Percentiles rank a stretch among this genome's conserved stretches.
Conservation (phyloP, 768 basidiomycete genomes). For the Coprinellus micaceus region DNA sequence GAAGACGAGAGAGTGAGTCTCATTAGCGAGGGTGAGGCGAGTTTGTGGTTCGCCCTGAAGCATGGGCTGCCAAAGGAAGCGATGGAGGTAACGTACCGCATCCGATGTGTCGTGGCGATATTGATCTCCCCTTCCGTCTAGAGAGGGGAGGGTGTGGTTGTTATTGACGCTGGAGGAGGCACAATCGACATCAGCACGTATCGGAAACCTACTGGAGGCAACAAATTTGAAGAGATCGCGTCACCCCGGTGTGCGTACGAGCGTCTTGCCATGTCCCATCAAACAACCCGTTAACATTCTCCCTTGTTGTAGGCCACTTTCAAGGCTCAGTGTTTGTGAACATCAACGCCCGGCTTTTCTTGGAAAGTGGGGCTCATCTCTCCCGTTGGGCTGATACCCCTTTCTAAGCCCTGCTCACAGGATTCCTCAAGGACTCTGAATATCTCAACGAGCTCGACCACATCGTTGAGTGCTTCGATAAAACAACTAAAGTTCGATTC, state of each 20-base stretch:
- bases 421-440: conserved; percentile 34
- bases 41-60: conserved; percentile 6
- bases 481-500: conserved; percentile 43
- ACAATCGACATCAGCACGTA: conserved; percentile 59
- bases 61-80: conserved; percentile 5
- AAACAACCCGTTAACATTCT: neutral
- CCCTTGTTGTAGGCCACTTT: conserved; percentile 33
- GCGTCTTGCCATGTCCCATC: neutral
- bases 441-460: conserved; percentile 38
- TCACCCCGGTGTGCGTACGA: conserved; percentile 40
- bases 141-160: conserved; percentile 42
- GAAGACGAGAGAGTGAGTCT: conserved; percentile 3
- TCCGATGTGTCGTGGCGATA: neutral
- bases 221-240: conserved; percentile 45
- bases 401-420: conserved; percentile 18
- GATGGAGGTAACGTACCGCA: conserved; percentile 4
- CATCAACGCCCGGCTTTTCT: conserved; percentile 31
- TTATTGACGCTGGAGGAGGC: conserved; percentile 61
- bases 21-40: conserved; percentile 14
- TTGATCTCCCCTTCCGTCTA: conserved; percentile 18
- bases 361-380: conserved; percentile 26
- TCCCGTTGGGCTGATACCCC: neutral
- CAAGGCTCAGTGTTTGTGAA: conserved; percentile 48
- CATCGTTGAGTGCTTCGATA: conserved; percentile 43
- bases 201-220: conserved; percentile 19